These are phyloP conservation scores for Clonostachys rhizophaga DNA, from an alignment of 2,329 filamentous ascomycete genomes.

Conservation along the genomic window DNA sequence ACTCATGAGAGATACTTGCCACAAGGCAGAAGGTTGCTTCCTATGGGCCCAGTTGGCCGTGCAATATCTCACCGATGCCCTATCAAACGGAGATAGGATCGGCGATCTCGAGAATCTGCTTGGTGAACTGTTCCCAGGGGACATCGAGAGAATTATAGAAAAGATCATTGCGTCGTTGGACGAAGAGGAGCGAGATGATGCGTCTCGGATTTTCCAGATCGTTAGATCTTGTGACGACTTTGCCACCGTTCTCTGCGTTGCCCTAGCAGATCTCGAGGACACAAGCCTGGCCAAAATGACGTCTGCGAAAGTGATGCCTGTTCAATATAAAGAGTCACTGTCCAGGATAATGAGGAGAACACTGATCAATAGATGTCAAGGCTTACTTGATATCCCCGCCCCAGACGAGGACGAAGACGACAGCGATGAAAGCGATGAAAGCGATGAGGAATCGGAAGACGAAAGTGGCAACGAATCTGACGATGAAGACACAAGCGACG, in stretches of 20 bases:
- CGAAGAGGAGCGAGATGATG: background rate
- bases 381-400: background rate
- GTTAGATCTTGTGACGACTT: background rate
- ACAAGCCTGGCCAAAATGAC: background rate
- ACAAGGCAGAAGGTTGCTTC: background rate
- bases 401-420: background rate
- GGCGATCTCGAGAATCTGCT: background rate
- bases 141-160: background rate
- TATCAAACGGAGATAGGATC: background rate
- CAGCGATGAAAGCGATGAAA: background rate
- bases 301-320: no score
- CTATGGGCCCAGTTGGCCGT: background rate
- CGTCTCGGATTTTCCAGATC: background rate
- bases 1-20: background rate
- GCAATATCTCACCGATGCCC: background rate
- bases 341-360: background rate
- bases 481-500: no score
- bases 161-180: background rate
- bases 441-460: background rate
- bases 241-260: background rate
- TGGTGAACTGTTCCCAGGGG: background rate
- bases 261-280: background rate
- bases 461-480: no score
- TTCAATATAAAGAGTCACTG: background rate
- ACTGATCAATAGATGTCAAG: background rate